Percentiles rank a stretch among this genome's conserved stretches.
phyloP scores from a whole-genome alignment of 2,329 filamentous ascomycete genomes.

The Sphaceloma murrayae region DNA sequence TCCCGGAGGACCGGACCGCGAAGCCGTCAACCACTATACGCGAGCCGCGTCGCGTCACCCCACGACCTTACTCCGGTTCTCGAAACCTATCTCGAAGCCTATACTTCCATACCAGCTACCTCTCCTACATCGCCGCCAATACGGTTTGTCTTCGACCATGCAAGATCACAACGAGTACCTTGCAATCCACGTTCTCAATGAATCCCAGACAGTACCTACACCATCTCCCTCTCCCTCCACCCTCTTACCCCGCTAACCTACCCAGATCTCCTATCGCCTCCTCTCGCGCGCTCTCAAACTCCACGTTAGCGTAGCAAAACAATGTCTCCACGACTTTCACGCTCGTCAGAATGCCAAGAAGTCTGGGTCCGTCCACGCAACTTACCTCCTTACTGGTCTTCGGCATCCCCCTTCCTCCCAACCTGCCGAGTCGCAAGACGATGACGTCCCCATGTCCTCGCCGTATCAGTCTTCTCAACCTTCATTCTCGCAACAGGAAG shows the following conservation, averaged over 20 bases:
- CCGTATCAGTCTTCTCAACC: conserved; percentile 37
- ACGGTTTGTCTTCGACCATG: conserved; percentile 26
- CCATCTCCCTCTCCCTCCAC: neutral
- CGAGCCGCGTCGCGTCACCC: neutral
- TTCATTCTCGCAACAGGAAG: conserved; percentile 57
- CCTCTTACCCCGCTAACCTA: conserved; percentile 15
- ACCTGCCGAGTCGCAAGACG: neutral
- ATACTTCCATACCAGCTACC: no score
- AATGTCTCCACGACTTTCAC: conserved; percentile 84
- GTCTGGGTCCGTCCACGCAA: conserved; percentile 70
- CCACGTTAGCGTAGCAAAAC: conserved; percentile 79
- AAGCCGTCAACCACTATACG: no score
- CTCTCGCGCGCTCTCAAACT: conserved; percentile 75
- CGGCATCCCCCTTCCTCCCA: conserved; percentile 4
- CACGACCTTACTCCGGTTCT: no score
- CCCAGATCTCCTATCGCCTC: conserved; percentile 77
- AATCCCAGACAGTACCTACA: conserved; percentile 55
- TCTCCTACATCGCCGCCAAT: no score
- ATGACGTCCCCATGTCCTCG: conserved; percentile 8
- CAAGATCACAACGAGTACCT: conserved; percentile 61
- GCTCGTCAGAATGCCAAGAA: conserved; percentile 65
- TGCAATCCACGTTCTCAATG: conserved; percentile 64
- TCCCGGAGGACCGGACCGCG: no score
- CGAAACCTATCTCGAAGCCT: no score
- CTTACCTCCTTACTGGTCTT: conserved; percentile 69